Evolutionary conservation across 2,329 filamentous ascomycete species (phyloP).

Genomic region (Fusarium illudens): DNA sequence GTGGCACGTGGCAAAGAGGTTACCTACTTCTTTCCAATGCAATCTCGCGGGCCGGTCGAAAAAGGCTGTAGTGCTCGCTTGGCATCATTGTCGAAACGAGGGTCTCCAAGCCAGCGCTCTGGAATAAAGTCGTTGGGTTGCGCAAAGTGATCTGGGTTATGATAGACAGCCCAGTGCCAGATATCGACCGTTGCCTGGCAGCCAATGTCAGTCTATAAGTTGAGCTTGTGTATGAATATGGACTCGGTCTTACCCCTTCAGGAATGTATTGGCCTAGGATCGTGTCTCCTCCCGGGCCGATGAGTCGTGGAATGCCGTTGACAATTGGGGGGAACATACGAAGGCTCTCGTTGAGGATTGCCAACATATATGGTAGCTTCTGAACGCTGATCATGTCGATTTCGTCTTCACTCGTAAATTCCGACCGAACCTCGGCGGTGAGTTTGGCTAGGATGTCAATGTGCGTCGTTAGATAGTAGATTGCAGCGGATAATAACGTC

Average conservation of each 20-base stretch:
- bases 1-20: not conserved
- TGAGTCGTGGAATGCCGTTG: conserved; percentile 20
- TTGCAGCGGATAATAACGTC: conserved; percentile 41
- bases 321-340: conserved; percentile 42
- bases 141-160: conserved; percentile 9
- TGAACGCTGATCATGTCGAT: conserved; percentile 44
- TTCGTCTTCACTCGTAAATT: conserved; percentile 48
- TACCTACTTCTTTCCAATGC: conserved; percentile 59
- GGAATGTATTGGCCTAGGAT: conserved; percentile 41
- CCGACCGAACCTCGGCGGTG: conserved; percentile 49
- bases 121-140: conserved; percentile 20
- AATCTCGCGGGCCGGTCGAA: conserved; percentile 57
- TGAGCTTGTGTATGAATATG: not conserved
- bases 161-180: conserved; percentile 24
- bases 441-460: conserved; percentile 37
- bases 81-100: conserved; percentile 49
- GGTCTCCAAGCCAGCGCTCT: conserved; percentile 29
- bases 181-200: conserved; percentile 9
- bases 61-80: conserved; percentile 57
- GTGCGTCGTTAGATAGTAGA: conserved; percentile 43
- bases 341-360: conserved; percentile 52
- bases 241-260: conserved; percentile 36
- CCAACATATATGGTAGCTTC: conserved; percentile 41
- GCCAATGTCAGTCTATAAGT: not conserved
- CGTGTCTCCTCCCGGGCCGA: conserved; percentile 44